phyloP scores from a whole-genome alignment of 176 grass and related monocot species.

The Cymbopogon citratus region DNA sequence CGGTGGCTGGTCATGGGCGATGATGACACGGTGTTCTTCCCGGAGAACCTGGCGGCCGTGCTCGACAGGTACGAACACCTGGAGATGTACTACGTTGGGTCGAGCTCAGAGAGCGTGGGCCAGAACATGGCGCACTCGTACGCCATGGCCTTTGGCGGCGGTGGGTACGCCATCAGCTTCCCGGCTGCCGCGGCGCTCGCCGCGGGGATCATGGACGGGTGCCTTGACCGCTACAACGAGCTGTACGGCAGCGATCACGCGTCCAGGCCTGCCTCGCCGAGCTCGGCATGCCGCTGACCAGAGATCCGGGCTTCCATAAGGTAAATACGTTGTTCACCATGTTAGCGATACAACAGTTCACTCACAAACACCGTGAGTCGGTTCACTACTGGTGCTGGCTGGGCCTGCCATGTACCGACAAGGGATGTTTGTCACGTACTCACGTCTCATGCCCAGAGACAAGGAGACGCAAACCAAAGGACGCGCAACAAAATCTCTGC shows the following conservation, averaged over 20 bases:
- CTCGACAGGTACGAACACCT: slow-evolving; percentile 63
- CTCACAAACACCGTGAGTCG: too few relatives aligned
- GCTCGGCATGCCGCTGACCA: slow-evolving; percentile 61
- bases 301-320: slow-evolving; percentile 67
- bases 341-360: not conserved
- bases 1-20: slow-evolving; percentile 82
- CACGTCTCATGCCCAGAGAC: not conserved
- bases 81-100: slow-evolving; percentile 66
- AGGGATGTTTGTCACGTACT: not conserved
- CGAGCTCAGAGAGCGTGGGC: slow-evolving; percentile 63
- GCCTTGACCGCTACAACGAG: slow-evolving; percentile 52
- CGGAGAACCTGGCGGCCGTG: slow-evolving; percentile 61
- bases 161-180: slow-evolving; percentile 61
- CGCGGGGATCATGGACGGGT: slow-evolving; percentile 47
- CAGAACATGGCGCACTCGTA: slow-evolving; percentile 64
- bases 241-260: slow-evolving; percentile 70
- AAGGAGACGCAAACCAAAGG: not conserved
- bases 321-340: not conserved
- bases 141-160: slow-evolving; percentile 71
- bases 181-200: slow-evolving; percentile 47
- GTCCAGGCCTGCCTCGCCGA: slow-evolving; percentile 65
- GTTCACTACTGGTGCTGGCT: not conserved
- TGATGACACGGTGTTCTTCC: slow-evolving; percentile 83
- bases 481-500: not conserved
- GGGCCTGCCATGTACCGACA: not conserved